Conservation (phyloP, 2,329 filamentous ascomycete genomes). For the Xylariaceae sp. region DNA sequence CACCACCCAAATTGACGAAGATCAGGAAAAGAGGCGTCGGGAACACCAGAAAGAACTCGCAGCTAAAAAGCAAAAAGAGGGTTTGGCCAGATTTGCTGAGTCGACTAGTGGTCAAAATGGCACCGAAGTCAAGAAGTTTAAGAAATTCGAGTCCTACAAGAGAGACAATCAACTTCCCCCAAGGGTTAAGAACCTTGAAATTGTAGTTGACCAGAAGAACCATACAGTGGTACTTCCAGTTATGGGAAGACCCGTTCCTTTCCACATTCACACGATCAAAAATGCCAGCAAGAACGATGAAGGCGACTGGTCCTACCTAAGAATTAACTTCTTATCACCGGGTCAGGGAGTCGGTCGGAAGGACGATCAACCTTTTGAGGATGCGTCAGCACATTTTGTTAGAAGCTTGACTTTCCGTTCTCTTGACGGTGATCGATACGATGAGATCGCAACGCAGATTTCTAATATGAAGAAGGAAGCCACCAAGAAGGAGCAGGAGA, state of each 20-base stretch:
- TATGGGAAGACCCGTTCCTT: slow-evolving; percentile 95
- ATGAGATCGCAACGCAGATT: slow-evolving; percentile 87
- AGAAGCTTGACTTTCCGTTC: slow-evolving; percentile 93
- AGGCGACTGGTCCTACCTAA: slow-evolving; percentile 85
- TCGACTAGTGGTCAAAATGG: slow-evolving; percentile 82
- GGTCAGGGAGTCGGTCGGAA: slow-evolving; percentile 96
- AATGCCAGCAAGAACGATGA: slow-evolving; percentile 98
- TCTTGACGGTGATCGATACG: slow-evolving; percentile 80
- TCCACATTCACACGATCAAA: slow-evolving; percentile 97
- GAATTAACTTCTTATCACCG: slow-evolving; percentile 95
- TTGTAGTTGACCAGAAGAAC: slow-evolving; percentile 88
- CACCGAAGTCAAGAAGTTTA: slow-evolving; percentile 95
- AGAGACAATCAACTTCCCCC: slow-evolving; percentile 88
- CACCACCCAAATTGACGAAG: slow-evolving; percentile 81
- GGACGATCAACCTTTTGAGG: slow-evolving; percentile 96
- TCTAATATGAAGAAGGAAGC: slow-evolving; percentile 93
- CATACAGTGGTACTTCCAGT: slow-evolving; percentile 88
- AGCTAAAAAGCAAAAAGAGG: slow-evolving; percentile 83
- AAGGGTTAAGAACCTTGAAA: slow-evolving; percentile 77
- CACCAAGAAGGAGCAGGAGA: slow-evolving; percentile 90
- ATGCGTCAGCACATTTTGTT: slow-evolving; percentile 91
- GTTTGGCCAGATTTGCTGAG: slow-evolving; percentile 78
- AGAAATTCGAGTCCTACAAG: slow-evolving; percentile 98
- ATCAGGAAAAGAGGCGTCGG: slow-evolving; percentile 78
- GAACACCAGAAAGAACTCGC: slow-evolving; percentile 90